Conservation (phyloP, 768 basidiomycete genomes). For the Phanerochaete sordida region DNA sequence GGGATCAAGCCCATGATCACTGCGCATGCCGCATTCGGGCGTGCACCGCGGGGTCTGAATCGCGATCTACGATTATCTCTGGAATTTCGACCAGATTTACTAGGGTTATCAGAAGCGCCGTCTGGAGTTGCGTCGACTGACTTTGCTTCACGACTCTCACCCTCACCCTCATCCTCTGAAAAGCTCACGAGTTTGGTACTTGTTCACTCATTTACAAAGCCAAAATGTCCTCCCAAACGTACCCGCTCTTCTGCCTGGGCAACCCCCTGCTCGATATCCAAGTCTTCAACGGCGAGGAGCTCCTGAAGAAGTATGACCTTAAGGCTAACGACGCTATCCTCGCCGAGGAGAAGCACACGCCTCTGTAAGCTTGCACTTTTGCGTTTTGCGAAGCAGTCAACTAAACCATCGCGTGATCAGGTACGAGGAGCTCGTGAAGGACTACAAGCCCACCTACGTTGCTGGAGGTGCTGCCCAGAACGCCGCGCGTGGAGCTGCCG, state of each 20-base stretch:
- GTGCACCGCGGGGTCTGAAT: no score
- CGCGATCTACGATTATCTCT: no score
- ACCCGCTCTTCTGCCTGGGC: slow-evolving; percentile 83
- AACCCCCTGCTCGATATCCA: slow-evolving; percentile 98
- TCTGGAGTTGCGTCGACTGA: background rate
- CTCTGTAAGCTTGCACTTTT: slow-evolving; percentile 54
- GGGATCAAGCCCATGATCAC: no score
- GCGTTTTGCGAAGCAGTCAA: background rate
- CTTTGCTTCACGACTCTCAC: slow-evolving; percentile 2
- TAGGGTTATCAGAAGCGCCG: background rate
- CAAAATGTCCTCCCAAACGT: slow-evolving; percentile 43
- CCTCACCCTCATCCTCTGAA: background rate
- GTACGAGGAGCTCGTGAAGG: slow-evolving; percentile 82
- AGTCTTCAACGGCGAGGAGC: slow-evolving; percentile 77
- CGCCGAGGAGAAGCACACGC: slow-evolving; percentile 81
- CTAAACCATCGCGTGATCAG: slow-evolving; percentile 36
- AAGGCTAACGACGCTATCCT: slow-evolving; percentile 96
- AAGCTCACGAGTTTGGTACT: background rate
- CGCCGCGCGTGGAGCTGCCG: slow-evolving; percentile 93
- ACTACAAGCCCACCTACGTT: slow-evolving; percentile 81
- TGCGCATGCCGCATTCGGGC: no score
- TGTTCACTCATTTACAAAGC: slow-evolving; percentile 2
- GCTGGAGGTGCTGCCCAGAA: slow-evolving; percentile 98
- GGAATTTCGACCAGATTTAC: background rate
- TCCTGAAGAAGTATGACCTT: slow-evolving; percentile 86